phyloP scores from a whole-genome alignment of 352 stramenopile species.

The Globisporangium solare region DNA sequence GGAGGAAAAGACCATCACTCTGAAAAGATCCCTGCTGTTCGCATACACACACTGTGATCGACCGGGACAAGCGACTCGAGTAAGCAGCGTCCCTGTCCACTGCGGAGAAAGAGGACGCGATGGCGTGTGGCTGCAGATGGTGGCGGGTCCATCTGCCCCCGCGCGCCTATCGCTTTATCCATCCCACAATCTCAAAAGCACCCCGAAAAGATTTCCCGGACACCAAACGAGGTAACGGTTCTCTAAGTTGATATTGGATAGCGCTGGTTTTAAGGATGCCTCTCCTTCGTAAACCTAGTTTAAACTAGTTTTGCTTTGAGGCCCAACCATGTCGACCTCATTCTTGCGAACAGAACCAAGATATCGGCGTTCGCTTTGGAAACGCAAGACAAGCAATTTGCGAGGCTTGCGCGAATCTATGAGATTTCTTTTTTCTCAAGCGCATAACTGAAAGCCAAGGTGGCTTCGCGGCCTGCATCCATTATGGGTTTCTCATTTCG shows the following conservation, averaged over 20 bases:
- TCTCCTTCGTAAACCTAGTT: no score
- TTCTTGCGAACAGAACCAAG: no score
- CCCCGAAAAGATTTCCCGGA: not conserved
- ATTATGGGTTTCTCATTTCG: not conserved
- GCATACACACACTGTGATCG: not conserved
- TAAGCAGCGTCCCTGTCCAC: not conserved
- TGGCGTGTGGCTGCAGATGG: not conserved
- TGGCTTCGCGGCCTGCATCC: no score
- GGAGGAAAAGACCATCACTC: not conserved
- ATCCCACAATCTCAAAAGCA: not conserved
- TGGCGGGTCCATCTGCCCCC: not conserved
- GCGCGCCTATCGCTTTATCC: not conserved
- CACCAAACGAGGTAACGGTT: not conserved
- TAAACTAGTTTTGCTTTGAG: no score
- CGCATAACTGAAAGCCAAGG: no score
- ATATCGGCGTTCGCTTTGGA: no score
- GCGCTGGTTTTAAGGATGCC: not conserved
- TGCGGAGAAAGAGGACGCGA: no score
- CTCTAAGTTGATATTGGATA: not conserved
- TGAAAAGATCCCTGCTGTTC: not conserved
- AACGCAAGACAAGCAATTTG: no score
- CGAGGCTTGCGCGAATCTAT: no score
- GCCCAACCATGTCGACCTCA: no score
- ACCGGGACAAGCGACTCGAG: not conserved
- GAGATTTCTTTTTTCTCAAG: no score